Evolutionary conservation across 2,329 filamentous ascomycete species (phyloP), one percentile per base, ranked within the genome.

Genomic region (Akanthomyces dipterigenus): DNA sequence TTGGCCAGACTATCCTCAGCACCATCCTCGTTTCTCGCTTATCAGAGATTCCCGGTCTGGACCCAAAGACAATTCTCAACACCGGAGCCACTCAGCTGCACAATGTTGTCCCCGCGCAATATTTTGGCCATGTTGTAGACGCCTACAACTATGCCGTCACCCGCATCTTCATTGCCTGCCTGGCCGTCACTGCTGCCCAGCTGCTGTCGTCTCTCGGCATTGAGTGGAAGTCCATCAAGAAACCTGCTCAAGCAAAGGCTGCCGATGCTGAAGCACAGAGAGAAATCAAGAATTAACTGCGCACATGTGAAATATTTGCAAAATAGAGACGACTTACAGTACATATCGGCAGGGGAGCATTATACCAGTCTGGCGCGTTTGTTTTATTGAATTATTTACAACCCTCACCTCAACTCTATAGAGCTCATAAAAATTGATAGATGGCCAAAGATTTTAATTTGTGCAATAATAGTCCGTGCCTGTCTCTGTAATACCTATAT

Each of bases 181-280:
- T 87, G 56, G 87, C 81, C 0, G 73, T 88, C 63, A 78, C 81
- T 0, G 72, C 79, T 6, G 68, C 82, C 2, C 82, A 82, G 12
- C 75, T 89, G 7, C n/a, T 87, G 11, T 84, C 81, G 8, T 79
- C 83, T 0, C 67, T 82, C 2, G 80, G 79, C 24, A 80, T 90
- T 65, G 81, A 89, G 71, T 90, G 88, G 88, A 84, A 78, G 70
- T 86, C 77, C 65, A 85, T 90, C 68, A 89, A 89, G 77, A 84
- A 82, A 67, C 55, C 55, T 38, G 26, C 60, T 31, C 5, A 67
- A 68, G 63, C 63, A 58, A 36, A 50, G 22, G 9, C 54, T 24
- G 18, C 22, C 22, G 60, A 62, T 53, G 26, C 42, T 8, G 60
- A 62, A 28, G 54, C 55, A 18, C 51, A 61, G 43, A 49, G 3